Base-by-base conservation (phyloP, 2,329 filamentous ascomycete genomes). In the Metarhizium sp. region DNA sequence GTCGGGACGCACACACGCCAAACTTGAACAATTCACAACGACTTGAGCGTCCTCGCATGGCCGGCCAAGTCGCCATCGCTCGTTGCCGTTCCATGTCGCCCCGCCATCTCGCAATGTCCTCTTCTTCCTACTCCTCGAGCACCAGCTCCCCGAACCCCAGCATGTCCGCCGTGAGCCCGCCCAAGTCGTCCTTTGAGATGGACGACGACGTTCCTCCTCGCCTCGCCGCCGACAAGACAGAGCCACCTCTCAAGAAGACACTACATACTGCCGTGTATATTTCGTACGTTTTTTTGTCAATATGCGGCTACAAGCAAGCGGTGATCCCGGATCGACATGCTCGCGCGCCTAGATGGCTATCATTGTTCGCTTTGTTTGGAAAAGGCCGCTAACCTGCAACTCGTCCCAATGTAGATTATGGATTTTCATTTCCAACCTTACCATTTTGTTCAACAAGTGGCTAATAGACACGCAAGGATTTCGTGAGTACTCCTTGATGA, bases 391-490 rank as follows among this genome's bases (percentile, higher is more conserved):
- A 30, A 48, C 45, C 7, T 48, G 25, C 25, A 1, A 25, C 25
- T 25, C 25, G 3, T 3, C 7, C 1, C 42, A 45, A n/a, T 25
- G 14, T 45, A 80, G 78, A 54, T 80, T 82, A 66, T 95, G 90
- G 90, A 95, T 95, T 62, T 78, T 89, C 61, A 82, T 94, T 68
- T 94, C 88, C 64, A 92, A 90, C 61, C 78, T 82, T 64, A 90
- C 92, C 59, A 95, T 95, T 67, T 75, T 95, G 59, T 95, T 95
- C 79, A 95, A 95, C 78, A 95, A 95, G 75, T 92, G 87, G 82
- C 82, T 95, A 51, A 80, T 95, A 57, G 83, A 89, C 67, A 53
- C 49, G 11, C 51, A 45, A 60, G 62, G 59, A 53, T 64, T 63
- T 34, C 61, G 62, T 64, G 60, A 51, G 62, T 62, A 34, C 32